Percentiles rank a stretch among this genome's conserved stretches.
These are phyloP conservation scores for Blastobotrys chiropterorum DNA, from an alignment of 805 yeast species.

Conservation along the genomic window DNA sequence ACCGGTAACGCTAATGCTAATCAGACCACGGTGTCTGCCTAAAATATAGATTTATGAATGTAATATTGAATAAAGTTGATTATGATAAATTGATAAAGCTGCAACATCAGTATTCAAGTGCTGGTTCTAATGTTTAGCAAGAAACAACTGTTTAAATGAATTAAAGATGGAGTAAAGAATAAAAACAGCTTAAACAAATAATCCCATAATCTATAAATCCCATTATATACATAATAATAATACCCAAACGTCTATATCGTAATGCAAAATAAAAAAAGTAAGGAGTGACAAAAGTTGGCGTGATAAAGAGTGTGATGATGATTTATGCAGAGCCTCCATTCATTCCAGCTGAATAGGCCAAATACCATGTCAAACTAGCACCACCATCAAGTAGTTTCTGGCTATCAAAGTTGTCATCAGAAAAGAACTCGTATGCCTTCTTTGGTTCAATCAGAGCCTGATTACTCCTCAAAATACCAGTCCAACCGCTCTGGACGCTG, in stretches of 20 bases:
- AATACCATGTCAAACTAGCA: constrained; percentile 80
- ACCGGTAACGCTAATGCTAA: neutral
- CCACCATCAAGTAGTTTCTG: constrained; percentile 67
- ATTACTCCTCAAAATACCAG: constrained; percentile 64
- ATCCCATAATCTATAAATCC: neutral
- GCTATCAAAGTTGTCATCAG: constrained; percentile 43
- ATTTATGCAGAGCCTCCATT: constrained; percentile 6
- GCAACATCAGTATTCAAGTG: neutral
- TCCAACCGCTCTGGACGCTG: constrained; percentile 47
- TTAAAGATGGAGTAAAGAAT: too few relatives aligned
- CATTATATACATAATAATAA: neutral
- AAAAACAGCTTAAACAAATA: too few relatives aligned
- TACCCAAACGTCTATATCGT: too few relatives aligned
- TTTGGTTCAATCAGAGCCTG: constrained; percentile 67
- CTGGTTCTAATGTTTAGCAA: too few relatives aligned
- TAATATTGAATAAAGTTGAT: neutral
- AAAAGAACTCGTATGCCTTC: constrained; percentile 56
- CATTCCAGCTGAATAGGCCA: constrained; percentile 58
- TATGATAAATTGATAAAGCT: neutral
- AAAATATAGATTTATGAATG: neutral
- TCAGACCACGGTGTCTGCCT: neutral
- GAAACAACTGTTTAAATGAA: too few relatives aligned
- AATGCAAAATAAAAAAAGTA: neutral
- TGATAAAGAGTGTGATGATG: too few relatives aligned
- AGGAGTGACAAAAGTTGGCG: neutral